Percentiles rank a stretch among this genome's conserved stretches.
phyloP scores from a whole-genome alignment of 768 basidiomycete genomes.

The Tephrocybe sp. region DNA sequence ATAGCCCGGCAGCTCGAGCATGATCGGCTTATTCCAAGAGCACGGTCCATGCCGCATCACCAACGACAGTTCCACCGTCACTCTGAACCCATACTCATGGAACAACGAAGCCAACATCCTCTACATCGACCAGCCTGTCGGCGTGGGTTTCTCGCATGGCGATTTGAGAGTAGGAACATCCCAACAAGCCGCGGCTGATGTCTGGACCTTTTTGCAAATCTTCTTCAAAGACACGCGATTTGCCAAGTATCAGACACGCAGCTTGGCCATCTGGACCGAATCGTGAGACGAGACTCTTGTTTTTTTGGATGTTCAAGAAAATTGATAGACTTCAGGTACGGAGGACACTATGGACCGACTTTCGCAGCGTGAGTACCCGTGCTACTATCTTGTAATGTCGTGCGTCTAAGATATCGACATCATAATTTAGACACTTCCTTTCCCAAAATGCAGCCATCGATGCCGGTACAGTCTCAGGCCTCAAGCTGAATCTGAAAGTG shows the following conservation, averaged over 20 bases:
- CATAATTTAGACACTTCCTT: constrained; percentile 44
- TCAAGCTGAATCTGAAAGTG: constrained; percentile 55
- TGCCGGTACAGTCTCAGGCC: constrained; percentile 39
- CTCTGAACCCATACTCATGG: constrained; percentile 55
- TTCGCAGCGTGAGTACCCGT: constrained; percentile 48
- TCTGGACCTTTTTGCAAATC: constrained; percentile 65
- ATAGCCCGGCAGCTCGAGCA: constrained; percentile 54
- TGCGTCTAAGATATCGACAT: too few species aligned
- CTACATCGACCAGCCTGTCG: constrained; percentile 65
- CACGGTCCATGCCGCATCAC: constrained; percentile 70
- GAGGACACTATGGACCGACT: constrained; percentile 68
- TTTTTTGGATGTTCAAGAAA: neutral
- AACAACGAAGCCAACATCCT: constrained; percentile 54
- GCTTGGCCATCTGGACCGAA: constrained; percentile 64
- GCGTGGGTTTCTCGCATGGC: constrained; percentile 63
- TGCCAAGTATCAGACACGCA: constrained; percentile 38
- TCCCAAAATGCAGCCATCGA: constrained; percentile 57
- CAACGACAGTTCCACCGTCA: constrained; percentile 48
- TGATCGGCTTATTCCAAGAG: constrained; percentile 72
- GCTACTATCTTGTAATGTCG: too few species aligned
- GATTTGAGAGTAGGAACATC: constrained; percentile 47
- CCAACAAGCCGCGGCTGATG: constrained; percentile 49
- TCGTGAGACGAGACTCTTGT: constrained; percentile 35
- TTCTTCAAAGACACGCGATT: constrained; percentile 57
- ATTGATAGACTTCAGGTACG: constrained; percentile 55